Conservation (phyloP, 768 basidiomycete genomes). For the Tricholoma saponaceum region DNA sequence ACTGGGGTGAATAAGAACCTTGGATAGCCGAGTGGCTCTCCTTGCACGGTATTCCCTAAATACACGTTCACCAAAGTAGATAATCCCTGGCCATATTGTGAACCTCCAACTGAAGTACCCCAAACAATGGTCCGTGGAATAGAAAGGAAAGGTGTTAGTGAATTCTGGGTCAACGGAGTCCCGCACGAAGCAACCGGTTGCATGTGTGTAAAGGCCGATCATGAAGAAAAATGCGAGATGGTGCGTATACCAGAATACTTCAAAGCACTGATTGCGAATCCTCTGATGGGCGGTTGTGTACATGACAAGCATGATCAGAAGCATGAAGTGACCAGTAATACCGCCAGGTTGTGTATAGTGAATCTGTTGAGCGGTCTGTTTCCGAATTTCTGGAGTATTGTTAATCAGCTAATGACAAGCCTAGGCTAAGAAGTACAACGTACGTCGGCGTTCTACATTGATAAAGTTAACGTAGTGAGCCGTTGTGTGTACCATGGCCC, state of each 20-base stretch:
- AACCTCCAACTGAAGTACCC: conserved; percentile 91
- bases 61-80: conserved; percentile 86
- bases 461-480: conserved; percentile 94
- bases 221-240: conserved; percentile 95
- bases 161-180: conserved; percentile 74
- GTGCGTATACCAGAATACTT: conserved; percentile 97
- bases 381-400: conserved; percentile 65
- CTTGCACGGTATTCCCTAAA: conserved; percentile 82
- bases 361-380: conserved; percentile 72
- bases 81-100: conserved; percentile 87
- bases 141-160: conserved; percentile 76
- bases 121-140: conserved; percentile 81
- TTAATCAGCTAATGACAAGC: not conserved
- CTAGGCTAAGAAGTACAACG: conserved; percentile 22
- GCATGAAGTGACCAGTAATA: conserved; percentile 95
- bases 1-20: conserved; percentile 86
- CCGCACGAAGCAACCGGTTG: conserved; percentile 93
- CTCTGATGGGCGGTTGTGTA: conserved; percentile 89
- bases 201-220: conserved; percentile 85
- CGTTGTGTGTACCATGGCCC: conserved; percentile 89
- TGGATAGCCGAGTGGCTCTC: conserved; percentile 71
- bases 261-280: conserved; percentile 86
- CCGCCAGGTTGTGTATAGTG: conserved; percentile 88
- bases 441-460: conserved; percentile 86
- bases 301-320: conserved; percentile 89